Conservation (phyloP, 257 asterid species). For the Forsythia viridissima region DNA sequence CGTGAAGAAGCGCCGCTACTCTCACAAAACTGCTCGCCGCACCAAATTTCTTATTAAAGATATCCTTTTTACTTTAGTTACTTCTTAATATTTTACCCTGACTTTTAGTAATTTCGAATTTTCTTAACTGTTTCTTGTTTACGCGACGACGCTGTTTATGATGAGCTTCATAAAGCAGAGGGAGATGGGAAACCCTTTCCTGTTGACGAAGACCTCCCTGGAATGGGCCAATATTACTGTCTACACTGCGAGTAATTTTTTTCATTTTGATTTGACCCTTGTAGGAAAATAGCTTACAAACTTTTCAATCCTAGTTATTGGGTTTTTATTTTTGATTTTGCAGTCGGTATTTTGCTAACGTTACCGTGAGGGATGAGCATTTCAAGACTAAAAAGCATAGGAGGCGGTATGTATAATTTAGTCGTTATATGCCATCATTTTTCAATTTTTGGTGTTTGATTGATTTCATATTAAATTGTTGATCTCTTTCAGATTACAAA, state of each 20-base stretch:
- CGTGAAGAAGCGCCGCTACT: constrained; percentile 65
- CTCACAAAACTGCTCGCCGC: constrained; percentile 68
- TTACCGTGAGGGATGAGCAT: constrained; percentile 79
- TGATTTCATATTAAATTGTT: not conserved
- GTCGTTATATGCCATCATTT: not conserved
- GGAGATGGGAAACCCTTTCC: constrained; percentile 54
- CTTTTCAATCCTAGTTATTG: not conserved
- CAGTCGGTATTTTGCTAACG: constrained; percentile 79
- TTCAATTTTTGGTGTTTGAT: not conserved
- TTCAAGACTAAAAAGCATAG: constrained; percentile 79
- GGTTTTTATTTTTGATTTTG: not conserved
- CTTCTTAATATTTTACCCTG: not conserved
- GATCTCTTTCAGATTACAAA: not conserved
- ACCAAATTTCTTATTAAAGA: constrained; percentile 57
- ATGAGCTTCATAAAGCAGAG: constrained; percentile 59
- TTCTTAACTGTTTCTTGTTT: constrained; percentile 32
- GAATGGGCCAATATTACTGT: constrained; percentile 93
- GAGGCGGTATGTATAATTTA: constrained; percentile 61
- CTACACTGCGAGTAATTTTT: constrained; percentile 79
- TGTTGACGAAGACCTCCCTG: constrained; percentile 89
- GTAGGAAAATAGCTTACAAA: not conserved
- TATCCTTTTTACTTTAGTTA: constrained; percentile 35
- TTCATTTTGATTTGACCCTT: not conserved
- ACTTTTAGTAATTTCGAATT: not conserved
- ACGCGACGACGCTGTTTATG: constrained; percentile 69